Base-by-base conservation (phyloP, 2,329 filamentous ascomycete species). In the Domatiomyces globalis region DNA sequence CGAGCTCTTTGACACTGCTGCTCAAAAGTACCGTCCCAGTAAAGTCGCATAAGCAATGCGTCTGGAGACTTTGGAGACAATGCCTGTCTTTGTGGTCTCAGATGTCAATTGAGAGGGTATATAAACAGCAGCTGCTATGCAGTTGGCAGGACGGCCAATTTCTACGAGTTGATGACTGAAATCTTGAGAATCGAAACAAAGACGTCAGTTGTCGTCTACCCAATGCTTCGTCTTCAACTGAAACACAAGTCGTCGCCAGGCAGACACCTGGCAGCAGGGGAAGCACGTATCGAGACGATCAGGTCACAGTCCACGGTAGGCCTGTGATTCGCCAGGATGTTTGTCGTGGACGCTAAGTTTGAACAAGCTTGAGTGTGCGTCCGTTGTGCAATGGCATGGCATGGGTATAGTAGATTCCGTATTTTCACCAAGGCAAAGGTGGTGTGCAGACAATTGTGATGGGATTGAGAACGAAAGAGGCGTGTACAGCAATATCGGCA, bases 1-100 rank as follows among this genome's bases (percentile, higher is more conserved):
- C 66, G 78, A 75, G n/a, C 70, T 88, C 52, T 96, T 96, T 65
- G 87, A 94, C 67, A 81, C 81, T 62, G 89, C 89, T 10, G 86
- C 85, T 18, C 75, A 79, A 22, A 96, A 94, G 71, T 96, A 92
- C 69, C 83, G 33, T 7, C 33, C 33, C 2, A 39, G 8, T 2
- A 39, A 39, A 39, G 33, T 39, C 4, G 33, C 33, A 39, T 39
- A 39, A 15, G 10, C 33, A 15, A 15, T 15, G 4, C 15, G 10
- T 15, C 33, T 39, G 10, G 5, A 39, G 10, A 5, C 33, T 39
- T 39, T 39, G 33, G 15, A 5, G 12, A 39, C 33, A 15, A 39
- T 39, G 33, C 33, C 33, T 39, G 12, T 15, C 5, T 4, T 39
- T 39, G 10, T 39, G 2, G 29, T 9, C 29, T 33, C 8, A 33